Percentiles rank a stretch among this genome's conserved stretches.
Evolutionary conservation across 2,329 filamentous ascomycete species (phyloP).

Genomic region (Raffaelea ambrosiae): DNA sequence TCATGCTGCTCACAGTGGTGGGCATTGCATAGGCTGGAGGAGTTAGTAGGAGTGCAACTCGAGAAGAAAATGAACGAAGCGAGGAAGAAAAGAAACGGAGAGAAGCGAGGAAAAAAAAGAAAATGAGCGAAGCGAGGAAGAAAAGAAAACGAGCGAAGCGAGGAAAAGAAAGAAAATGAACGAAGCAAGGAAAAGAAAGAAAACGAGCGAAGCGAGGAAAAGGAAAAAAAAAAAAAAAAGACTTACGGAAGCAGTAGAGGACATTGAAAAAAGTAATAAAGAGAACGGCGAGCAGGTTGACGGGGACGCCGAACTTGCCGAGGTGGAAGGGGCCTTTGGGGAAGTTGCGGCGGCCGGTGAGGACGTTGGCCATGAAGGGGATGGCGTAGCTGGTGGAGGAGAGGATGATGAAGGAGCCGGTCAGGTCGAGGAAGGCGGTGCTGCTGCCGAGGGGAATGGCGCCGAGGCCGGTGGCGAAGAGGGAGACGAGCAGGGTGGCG

Average conservation of each 20-base stretch:
- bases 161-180: background rate
- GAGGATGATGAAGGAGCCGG: conserved; percentile 49
- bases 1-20: conserved; percentile 33
- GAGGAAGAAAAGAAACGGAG: background rate
- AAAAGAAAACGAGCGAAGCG: background rate
- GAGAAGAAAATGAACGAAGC: background rate
- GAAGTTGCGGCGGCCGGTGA: conserved; percentile 42
- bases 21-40: conserved; percentile 31
- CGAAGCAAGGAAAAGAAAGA: background rate
- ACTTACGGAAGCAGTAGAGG: conserved; percentile 53
- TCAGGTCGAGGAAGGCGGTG: conserved; percentile 41
- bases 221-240: background rate
- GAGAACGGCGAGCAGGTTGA: conserved; percentile 41
- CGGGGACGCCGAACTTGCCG: conserved; percentile 35
- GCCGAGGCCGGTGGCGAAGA: conserved; percentile 18
- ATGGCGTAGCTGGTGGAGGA: conserved; percentile 46
- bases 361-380: conserved; percentile 39
- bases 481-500: conserved; percentile 24
- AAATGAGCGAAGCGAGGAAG: background rate
- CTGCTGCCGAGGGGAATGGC: conserved; percentile 27
- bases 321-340: conserved; percentile 44
- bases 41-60: background rate
- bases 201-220: background rate
- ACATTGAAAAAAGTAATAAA: conserved; percentile 48
- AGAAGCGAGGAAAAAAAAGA: background rate